Base-by-base conservation (phyloP, 768 basidiomycete species). In the Boletus vermiculosoides region DNA sequence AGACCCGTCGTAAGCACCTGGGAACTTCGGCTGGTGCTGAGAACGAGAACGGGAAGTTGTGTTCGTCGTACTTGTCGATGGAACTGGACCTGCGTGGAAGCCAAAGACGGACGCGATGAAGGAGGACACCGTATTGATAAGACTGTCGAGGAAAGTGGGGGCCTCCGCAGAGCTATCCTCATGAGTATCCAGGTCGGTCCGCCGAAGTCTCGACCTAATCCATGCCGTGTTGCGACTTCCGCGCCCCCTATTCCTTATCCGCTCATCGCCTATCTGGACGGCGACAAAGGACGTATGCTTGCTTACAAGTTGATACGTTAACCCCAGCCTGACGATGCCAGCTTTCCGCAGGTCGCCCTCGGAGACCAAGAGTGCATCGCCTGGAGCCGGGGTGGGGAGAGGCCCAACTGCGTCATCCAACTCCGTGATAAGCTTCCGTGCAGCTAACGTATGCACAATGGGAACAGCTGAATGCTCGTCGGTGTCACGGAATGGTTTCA, bases 201-300 rank as follows among this genome's bases (percentile, higher is more conserved):
- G 55, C 30, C 13, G 52, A 48, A 65, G 55, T 41, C 66, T 62
- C 8, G 66, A 64, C 41, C 59, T 61, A 11, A 48, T 55, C 67
- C 66, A 63, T 0, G n/a, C 51, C 33, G 8, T 39, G 31, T 44
- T 34, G 3, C 55, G 30, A 7, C 42, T 39, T 36, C 57, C 11
- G 45, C 22, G 47, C 13, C 50, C 54, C 33, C 47, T 51, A 10
- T 16, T 22, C 49, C 70, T 61, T 31, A 12, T 31, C 34, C 30
- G 55, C 46, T 63, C 72, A 3, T 52, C 63, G n/a, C 71, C 74
- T 37, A 57, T 63, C 53, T 82, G 79, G 2, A 82, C 71, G 1
- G 82, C 84, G 44, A 87, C 71, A 61, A 86, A 87, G 2, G 82
- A 83, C 0, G 85, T 87, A 56, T 79, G 67, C 40, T 64, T 63